Evolutionary conservation across 306 rosid genomes (phyloP).

Genomic region (Sophora flavescens): DNA sequence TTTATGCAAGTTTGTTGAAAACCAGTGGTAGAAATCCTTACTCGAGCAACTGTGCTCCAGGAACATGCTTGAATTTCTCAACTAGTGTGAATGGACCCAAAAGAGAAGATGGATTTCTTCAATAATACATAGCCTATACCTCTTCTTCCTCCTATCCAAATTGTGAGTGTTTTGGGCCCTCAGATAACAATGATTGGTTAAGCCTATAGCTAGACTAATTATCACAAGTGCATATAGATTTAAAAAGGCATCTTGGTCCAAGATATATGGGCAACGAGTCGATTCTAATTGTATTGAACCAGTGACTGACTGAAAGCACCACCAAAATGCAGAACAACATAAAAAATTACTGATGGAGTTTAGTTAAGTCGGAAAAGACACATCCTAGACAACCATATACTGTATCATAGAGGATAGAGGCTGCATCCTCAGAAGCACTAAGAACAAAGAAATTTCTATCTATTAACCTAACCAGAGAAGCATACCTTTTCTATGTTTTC

Average conservation of each 20-base stretch:
- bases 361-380: not conserved
- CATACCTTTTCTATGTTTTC: conserved; percentile 68
- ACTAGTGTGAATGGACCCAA: not conserved
- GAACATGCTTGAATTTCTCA: too few relatives aligned
- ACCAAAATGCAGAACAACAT: not conserved
- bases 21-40: too few relatives aligned
- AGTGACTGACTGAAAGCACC: not conserved
- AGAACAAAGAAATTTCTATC: not conserved
- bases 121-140: not conserved
- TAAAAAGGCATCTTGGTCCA: too few relatives aligned
- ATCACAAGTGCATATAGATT: too few relatives aligned
- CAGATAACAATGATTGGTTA: not conserved
- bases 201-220: too few relatives aligned
- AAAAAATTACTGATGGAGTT: not conserved
- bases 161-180: not conserved
- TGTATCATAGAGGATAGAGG: not conserved
- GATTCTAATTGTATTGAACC: not conserved
- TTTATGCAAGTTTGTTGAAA: too few relatives aligned
- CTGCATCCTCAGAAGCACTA: not conserved
- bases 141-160: too few relatives aligned
- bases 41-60: too few relatives aligned
- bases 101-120: not conserved
- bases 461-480: not conserved
- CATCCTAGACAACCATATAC: not conserved
- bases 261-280: not conserved